Evolutionary conservation across 257 asterid species (phyloP).

Genomic region (Fraxinus pennsylvanica): DNA sequence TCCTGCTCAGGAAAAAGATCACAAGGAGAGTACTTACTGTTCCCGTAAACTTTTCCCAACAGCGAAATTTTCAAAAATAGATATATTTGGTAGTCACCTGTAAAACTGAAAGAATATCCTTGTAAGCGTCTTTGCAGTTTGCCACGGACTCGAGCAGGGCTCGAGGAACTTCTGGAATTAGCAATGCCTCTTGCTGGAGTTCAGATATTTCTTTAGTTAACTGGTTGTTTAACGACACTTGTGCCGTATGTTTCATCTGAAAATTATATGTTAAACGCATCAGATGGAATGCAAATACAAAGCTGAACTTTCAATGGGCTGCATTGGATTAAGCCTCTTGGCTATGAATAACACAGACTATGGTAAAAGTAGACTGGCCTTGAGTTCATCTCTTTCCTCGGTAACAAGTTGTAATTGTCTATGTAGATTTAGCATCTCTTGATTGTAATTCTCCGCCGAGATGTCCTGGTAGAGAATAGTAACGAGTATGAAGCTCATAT

Average conservation of each 20-base stretch:
- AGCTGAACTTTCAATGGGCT: slow-evolving; percentile 6
- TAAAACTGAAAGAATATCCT: slow-evolving; percentile 53
- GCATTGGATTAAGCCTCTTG: slow-evolving; percentile 12
- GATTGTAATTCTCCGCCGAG: slow-evolving; percentile 52
- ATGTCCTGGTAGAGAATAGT: slow-evolving; percentile 46
- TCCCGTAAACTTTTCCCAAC: not conserved
- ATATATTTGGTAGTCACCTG: slow-evolving; percentile 45
- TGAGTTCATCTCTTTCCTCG: slow-evolving; percentile 78
- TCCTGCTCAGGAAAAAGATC: slow-evolving; percentile 45
- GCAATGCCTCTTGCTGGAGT: slow-evolving; percentile 59
- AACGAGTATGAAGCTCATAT: slow-evolving; percentile 10
- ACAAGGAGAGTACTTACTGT: slow-evolving; percentile 1
- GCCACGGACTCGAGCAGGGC: slow-evolving; percentile 53
- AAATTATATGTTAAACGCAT: slow-evolving; percentile 31
- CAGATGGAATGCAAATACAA: slow-evolving; percentile 21
- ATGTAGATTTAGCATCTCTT: slow-evolving; percentile 64
- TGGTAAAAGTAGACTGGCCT: slow-evolving; percentile 48
- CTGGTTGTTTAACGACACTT: slow-evolving; percentile 51
- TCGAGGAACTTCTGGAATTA: slow-evolving; percentile 54
- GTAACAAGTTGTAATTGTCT: slow-evolving; percentile 56
- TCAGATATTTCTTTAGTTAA: slow-evolving; percentile 53
- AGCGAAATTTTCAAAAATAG: slow-evolving; percentile 16
- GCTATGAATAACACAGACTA: slow-evolving; percentile 4
- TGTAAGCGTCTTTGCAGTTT: slow-evolving; percentile 61
- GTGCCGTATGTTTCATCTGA: slow-evolving; percentile 60